phyloP scores from a whole-genome alignment of 140 eudicot genomes.

The Anethum foeniculum region DNA sequence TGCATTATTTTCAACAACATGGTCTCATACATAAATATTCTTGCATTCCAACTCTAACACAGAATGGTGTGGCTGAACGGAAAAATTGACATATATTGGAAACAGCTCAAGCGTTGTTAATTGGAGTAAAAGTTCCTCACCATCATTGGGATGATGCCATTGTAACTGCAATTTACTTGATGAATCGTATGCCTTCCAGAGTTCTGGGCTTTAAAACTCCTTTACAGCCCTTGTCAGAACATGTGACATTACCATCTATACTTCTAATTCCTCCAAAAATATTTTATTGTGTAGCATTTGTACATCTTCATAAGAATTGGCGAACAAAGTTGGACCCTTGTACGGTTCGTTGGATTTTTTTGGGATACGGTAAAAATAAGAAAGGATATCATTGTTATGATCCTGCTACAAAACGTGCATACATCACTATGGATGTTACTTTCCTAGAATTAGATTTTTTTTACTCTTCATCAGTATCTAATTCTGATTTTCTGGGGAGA shows the following conservation, averaged over 20 bases:
- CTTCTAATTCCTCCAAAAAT: not conserved
- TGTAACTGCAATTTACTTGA: not conserved
- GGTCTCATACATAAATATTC: not conserved
- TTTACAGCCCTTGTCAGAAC: not conserved
- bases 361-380: not conserved
- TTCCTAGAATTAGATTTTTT: no score
- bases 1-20: not conserved
- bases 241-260: not conserved
- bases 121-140: not conserved
- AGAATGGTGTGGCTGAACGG: not conserved
- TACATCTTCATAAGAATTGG: not conserved
- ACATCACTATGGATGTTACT: no score
- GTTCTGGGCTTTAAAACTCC: not conserved
- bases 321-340: not conserved
- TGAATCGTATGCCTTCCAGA: not conserved
- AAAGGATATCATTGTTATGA: no score
- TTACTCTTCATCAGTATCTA: no score
- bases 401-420: no score
- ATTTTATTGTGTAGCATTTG: slow-evolving; percentile 1
- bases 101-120: not conserved
- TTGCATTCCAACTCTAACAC: not conserved
- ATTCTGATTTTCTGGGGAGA: no score
- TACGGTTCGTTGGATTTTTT: not conserved
- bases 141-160: not conserved
- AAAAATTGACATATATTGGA: not conserved